Percentiles rank a stretch among this genome's conserved stretches.
phyloP scores from a whole-genome alignment of 768 basidiomycete genomes.

The Kwoniella mangroviensis region DNA sequence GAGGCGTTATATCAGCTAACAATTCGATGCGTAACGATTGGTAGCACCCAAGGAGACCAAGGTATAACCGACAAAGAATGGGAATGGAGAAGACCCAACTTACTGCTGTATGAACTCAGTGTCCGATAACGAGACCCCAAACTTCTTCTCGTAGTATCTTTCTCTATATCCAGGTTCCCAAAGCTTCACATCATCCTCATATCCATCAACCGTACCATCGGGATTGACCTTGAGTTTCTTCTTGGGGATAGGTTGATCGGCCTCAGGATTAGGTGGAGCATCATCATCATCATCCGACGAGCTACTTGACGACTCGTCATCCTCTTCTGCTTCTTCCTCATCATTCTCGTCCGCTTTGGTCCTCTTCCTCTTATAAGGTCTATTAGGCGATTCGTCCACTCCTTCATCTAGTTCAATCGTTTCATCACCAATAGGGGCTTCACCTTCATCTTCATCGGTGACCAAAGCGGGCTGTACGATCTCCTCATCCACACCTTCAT shows the following conservation, averaged over 20 bases:
- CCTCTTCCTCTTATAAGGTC: slow-evolving; percentile 54
- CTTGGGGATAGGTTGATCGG: slow-evolving; percentile 57
- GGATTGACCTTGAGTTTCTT: slow-evolving; percentile 76
- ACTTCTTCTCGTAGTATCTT: slow-evolving; percentile 93
- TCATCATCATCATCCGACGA: slow-evolving; percentile 40
- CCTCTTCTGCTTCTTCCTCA: slow-evolving; percentile 40
- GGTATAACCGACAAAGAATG: background rate
- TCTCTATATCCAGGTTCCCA: slow-evolving; percentile 97
- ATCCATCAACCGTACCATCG: slow-evolving; percentile 86
- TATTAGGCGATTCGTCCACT: slow-evolving; percentile 41
- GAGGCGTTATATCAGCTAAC: slow-evolving; percentile 5
- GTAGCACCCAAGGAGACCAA: too few relatives aligned
- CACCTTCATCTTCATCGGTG: slow-evolving; percentile 34
- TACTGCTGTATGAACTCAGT: slow-evolving; percentile 74
- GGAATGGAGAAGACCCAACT: slow-evolving; percentile 45
- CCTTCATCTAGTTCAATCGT: slow-evolving; percentile 26
- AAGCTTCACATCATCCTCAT: slow-evolving; percentile 88
- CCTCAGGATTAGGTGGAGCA: slow-evolving; percentile 54
- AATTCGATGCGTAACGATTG: too few relatives aligned
- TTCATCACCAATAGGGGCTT: slow-evolving; percentile 29
- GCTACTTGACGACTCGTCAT: slow-evolving; percentile 26
- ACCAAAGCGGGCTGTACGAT: slow-evolving; percentile 19
- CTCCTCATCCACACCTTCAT: slow-evolving; percentile 34
- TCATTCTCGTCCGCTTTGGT: slow-evolving; percentile 34
- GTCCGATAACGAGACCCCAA: slow-evolving; percentile 75